A percentile compares a stretch with the other conserved stretches of the same genome.
Evolutionary conservation across 805 yeast species (phyloP).

Genomic region (Hanseniaspora thailandica): DNA sequence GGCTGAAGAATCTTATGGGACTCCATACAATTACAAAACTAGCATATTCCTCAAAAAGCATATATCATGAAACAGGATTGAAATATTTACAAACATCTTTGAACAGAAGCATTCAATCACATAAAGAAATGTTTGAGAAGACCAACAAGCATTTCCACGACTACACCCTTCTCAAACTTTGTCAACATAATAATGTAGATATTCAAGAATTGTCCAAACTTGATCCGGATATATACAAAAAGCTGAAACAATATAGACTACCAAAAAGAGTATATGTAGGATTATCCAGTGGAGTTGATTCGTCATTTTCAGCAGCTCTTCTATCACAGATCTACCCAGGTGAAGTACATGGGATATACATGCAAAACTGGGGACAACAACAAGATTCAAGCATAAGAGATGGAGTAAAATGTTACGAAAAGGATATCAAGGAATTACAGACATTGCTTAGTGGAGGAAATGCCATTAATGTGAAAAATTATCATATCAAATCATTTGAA

Average conservation of each 20-base stretch:
- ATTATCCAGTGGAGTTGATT: conserved; percentile 95
- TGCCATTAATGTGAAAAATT: conserved; percentile 54
- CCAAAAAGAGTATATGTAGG: conserved; percentile 38
- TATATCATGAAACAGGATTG: background rate
- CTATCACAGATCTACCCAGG: conserved; percentile 36
- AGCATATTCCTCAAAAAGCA: background rate
- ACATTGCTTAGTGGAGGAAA: conserved; percentile 46
- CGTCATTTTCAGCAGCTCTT: conserved; percentile 73
- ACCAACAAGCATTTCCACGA: background rate
- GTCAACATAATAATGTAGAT: conserved; percentile 3
- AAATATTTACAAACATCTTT: background rate
- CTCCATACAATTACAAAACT: background rate
- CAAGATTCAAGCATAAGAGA: background rate
- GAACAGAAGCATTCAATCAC: background rate
- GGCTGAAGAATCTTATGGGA: background rate
- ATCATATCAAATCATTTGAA: conserved; percentile 46
- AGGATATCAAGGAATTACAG: conserved; percentile 80
- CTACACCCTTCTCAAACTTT: conserved; percentile 1
- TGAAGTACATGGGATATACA: conserved; percentile 63
- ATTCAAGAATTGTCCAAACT: conserved; percentile 18
- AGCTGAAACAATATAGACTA: conserved; percentile 45
- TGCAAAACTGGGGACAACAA: conserved; percentile 68
- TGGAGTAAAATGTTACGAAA: conserved; percentile 50
- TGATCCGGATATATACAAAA: conserved; percentile 30
- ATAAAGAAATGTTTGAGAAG: background rate